These are phyloP conservation scores for Xylariales sp. DNA, from an alignment of 2,329 filamentous ascomycete species.

Conservation along the genomic window DNA sequence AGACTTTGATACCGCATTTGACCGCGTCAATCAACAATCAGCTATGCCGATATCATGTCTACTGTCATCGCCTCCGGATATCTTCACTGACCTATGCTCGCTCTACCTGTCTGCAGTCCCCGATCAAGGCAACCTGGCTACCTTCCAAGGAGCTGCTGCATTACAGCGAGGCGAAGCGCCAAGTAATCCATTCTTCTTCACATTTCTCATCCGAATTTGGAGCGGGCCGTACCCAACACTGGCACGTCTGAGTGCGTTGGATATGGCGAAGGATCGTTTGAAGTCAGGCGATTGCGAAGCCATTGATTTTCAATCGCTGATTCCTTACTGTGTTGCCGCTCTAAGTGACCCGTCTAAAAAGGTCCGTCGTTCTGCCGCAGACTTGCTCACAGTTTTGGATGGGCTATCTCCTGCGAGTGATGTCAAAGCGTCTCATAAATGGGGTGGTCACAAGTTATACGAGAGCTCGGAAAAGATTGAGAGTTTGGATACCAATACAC, in stretches of 20 bases:
- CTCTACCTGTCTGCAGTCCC: conserved; percentile 44
- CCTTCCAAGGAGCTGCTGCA: conserved; percentile 51
- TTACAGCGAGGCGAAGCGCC: conserved; percentile 51
- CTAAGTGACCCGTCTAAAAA: conserved; percentile 71
- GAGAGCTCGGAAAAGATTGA: conserved; percentile 48
- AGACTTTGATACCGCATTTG: conserved; percentile 20
- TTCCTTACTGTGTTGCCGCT: conserved; percentile 77
- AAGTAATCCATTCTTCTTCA: conserved; percentile 63
- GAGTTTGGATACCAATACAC: conserved; percentile 55
- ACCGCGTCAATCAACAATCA: conserved; percentile 24
- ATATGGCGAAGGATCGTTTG: conserved; percentile 55
- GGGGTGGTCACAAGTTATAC: conserved; percentile 65
- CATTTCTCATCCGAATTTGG: conserved; percentile 73
- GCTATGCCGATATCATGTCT: conserved; percentile 45
- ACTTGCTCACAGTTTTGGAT: conserved; percentile 56
- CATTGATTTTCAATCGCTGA: conserved; percentile 68
- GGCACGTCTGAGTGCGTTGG: conserved; percentile 65
- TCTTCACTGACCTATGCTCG: conserved; percentile 56
- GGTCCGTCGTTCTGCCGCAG: conserved; percentile 70
- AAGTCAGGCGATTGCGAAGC: conserved; percentile 43
- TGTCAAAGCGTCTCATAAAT: conserved; percentile 41
- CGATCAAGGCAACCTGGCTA: conserved; percentile 32
- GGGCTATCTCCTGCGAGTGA: conserved; percentile 37
- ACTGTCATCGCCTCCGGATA: conserved; percentile 40
- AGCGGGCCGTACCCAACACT: conserved; percentile 65